Evolutionary conservation across 345 rosid genomes (phyloP).

Genomic region (Streptanthus diversifolius): DNA sequence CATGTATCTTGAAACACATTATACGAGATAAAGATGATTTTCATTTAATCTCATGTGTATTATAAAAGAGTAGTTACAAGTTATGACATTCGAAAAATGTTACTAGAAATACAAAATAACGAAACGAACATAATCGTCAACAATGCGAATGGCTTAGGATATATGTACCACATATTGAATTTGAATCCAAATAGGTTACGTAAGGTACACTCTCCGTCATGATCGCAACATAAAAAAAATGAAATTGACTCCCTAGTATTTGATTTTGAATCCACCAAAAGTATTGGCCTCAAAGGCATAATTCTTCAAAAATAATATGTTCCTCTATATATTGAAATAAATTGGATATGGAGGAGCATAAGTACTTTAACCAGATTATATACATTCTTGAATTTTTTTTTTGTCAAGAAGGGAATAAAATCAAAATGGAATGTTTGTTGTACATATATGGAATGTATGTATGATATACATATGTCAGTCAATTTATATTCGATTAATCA

Average conservation of each 20-base stretch:
- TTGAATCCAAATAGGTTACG: conserved; percentile 20
- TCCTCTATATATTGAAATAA: not conserved
- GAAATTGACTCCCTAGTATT: conserved; percentile 1
- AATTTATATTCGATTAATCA: conserved; percentile 9
- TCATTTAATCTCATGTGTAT: not conserved
- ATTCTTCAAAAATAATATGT: not conserved
- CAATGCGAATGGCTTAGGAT: conserved; percentile 2
- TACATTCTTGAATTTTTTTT: not conserved
- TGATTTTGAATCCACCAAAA: conserved; percentile 4
- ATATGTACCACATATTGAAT: not conserved
- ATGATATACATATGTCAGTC: conserved; percentile 5
- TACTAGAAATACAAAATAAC: not conserved
- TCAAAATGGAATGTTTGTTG: not conserved
- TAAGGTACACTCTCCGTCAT: conserved; percentile 16
- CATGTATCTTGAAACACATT: not conserved
- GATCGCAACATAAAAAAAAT: not conserved
- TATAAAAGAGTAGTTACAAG: not conserved
- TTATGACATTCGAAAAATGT: not conserved
- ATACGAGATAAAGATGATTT: not conserved
- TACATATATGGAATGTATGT: not conserved
- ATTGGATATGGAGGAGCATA: not conserved
- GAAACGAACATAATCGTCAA: not conserved
- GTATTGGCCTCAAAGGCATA: not conserved
- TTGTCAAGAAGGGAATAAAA: conserved; percentile 2
- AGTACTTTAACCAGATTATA: not conserved